These are phyloP conservation scores for Talaromyces wortmannii DNA, from an alignment of 495 filamentous ascomycete species.

Conservation along the genomic window DNA sequence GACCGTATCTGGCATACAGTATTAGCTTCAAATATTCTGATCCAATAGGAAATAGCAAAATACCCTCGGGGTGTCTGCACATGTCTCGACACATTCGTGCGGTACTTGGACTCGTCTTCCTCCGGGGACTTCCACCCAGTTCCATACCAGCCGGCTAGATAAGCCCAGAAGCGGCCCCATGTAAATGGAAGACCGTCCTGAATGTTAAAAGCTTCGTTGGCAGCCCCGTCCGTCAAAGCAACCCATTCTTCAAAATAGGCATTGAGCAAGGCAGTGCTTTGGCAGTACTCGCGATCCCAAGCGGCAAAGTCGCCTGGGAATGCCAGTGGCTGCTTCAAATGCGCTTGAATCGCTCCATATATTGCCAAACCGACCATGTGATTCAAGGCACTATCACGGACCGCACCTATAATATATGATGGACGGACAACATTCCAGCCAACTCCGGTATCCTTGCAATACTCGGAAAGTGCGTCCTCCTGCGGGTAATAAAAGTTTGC, in stretches of 20 bases:
- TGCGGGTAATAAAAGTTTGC: conserved; percentile 49
- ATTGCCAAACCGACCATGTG: conserved; percentile 33
- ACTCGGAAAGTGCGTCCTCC: conserved; percentile 35
- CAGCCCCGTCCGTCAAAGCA: conserved; percentile 22
- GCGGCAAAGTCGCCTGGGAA: conserved; percentile 31
- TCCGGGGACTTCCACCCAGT: conserved; percentile 8
- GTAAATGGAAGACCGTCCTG: conserved; percentile 28
- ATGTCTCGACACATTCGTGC: conserved; percentile 5
- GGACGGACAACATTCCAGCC: conserved; percentile 34
- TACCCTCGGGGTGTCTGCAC: conserved; percentile 1
- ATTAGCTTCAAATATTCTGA: background rate
- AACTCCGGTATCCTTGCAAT: conserved; percentile 17
- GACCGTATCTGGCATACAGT: conserved; percentile 9
- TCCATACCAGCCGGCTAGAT: conserved; percentile 36
- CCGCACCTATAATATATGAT: conserved; percentile 39
- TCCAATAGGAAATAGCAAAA: background rate
- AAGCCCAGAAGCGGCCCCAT: conserved; percentile 35
- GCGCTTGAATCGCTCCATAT: conserved; percentile 31
- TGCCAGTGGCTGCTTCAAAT: conserved; percentile 20
- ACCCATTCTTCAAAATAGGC: conserved; percentile 43
- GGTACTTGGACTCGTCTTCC: conserved; percentile 9
- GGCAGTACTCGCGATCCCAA: conserved; percentile 28
- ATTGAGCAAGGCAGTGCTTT: conserved; percentile 30
- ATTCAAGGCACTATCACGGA: conserved; percentile 39
- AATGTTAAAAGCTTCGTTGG: conserved; percentile 36